Evolutionary conservation across 495 filamentous ascomycete genomes (phyloP).

Genomic region (Hyphodiscus hymeniophilus): DNA sequence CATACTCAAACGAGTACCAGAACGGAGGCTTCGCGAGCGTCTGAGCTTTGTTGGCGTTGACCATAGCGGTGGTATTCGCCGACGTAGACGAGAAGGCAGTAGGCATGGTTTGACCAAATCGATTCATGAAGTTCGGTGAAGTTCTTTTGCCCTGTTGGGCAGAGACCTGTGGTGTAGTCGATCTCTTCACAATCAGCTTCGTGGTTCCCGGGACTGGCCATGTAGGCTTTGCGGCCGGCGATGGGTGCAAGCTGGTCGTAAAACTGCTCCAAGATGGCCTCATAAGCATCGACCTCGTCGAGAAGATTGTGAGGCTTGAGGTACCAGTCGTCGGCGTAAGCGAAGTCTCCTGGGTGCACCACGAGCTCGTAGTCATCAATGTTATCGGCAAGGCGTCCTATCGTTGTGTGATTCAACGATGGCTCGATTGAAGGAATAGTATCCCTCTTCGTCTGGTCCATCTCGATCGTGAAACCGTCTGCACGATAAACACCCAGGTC

Average conservation of each 20-base stretch:
- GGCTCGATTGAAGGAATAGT: constrained; percentile 43
- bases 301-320: constrained; percentile 32
- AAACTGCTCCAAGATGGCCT: constrained; percentile 46
- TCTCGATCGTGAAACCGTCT: constrained; percentile 39
- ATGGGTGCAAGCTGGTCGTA: constrained; percentile 44
- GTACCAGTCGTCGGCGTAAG: constrained; percentile 42
- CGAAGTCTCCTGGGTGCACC: constrained; percentile 47
- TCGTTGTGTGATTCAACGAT: constrained; percentile 54
- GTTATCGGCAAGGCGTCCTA: constrained; percentile 44
- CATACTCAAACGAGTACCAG: constrained; percentile 53
- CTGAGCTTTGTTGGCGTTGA: constrained; percentile 38
- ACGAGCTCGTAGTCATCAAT: constrained; percentile 52
- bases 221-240: constrained; percentile 39
- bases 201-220: constrained; percentile 47
- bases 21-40: constrained; percentile 47
- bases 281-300: constrained; percentile 38
- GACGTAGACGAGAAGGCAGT: constrained; percentile 31
- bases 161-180: constrained; percentile 31
- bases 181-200: constrained; percentile 39
- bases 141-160: constrained; percentile 44
- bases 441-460: constrained; percentile 41
- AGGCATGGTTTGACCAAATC: constrained; percentile 41
- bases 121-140: constrained; percentile 46
- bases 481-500: constrained; percentile 40
- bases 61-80: constrained; percentile 33